Evolutionary conservation across 176 grass and related monocot genomes (phyloP).

Genomic region (Pharus latifolius): DNA sequence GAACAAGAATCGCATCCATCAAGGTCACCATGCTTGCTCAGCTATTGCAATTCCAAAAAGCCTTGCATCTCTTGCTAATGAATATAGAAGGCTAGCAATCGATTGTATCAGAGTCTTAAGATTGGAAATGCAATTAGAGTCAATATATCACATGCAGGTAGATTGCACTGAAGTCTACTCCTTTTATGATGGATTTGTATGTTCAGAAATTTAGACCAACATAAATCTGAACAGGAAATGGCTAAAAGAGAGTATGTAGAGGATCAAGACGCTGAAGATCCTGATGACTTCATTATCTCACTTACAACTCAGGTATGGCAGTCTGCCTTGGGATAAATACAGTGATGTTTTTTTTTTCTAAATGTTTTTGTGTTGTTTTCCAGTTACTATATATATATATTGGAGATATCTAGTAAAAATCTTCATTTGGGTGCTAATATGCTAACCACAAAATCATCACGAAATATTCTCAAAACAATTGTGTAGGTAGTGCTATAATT

Average conservation of each 20-base stretch:
- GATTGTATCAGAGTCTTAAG: slow-evolving; percentile 92
- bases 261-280: slow-evolving; percentile 99
- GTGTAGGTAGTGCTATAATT: too few species aligned
- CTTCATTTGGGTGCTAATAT: too few species aligned
- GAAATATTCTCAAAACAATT: too few species aligned
- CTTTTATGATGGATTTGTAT: slow-evolving; percentile 21
- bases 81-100: slow-evolving; percentile 77
- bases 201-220: not conserved
- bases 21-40: slow-evolving; percentile 43
- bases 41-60: slow-evolving; percentile 71
- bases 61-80: slow-evolving; percentile 68
- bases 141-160: slow-evolving; percentile 97
- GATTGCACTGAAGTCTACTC: not conserved
- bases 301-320: slow-evolving; percentile 70
- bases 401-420: too few species aligned
- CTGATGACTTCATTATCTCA: slow-evolving; percentile 98
- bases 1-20: slow-evolving; percentile 23
- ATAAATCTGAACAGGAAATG: slow-evolving; percentile 68
- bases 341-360: not conserved
- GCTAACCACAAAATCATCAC: too few species aligned
- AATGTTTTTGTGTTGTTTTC: not conserved
- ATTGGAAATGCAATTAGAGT: slow-evolving; percentile 91
- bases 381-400: not conserved
- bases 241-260: slow-evolving; percentile 82
- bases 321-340: not conserved